Percentiles rank a stretch among this genome's conserved stretches.
Conservation (phyloP, 2,329 filamentous ascomycete genomes). For the Fusarium begoniae region DNA sequence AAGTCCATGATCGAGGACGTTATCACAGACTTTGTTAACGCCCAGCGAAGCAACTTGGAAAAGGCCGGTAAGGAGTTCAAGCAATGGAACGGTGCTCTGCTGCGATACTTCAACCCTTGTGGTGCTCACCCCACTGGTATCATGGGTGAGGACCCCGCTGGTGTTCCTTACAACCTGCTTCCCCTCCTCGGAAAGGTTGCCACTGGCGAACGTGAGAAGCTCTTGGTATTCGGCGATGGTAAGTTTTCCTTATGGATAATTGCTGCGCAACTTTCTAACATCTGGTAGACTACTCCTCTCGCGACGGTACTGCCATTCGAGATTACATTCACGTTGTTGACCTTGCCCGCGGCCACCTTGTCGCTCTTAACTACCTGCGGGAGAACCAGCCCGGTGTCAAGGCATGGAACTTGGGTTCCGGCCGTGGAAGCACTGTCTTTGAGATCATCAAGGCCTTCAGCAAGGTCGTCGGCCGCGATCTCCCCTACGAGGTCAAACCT, state of each 20-base stretch:
- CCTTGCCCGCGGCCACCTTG: slow-evolving; percentile 84
- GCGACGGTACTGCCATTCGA: slow-evolving; percentile 91
- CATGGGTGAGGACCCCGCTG: slow-evolving; percentile 98
- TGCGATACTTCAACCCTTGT: slow-evolving; percentile 98
- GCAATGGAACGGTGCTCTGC: slow-evolving; percentile 90
- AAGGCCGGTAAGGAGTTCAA: slow-evolving; percentile 81
- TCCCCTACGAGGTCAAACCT: slow-evolving; percentile 86
- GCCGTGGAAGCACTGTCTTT: slow-evolving; percentile 93
- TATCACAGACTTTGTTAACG: slow-evolving; percentile 89
- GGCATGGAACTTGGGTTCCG: slow-evolving; percentile 96
- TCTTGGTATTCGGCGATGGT: slow-evolving; percentile 95
- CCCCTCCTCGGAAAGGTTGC: slow-evolving; percentile 95
- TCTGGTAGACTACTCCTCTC: slow-evolving; percentile 81
- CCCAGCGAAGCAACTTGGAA: slow-evolving; percentile 82
- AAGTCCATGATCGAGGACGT: slow-evolving; percentile 92
- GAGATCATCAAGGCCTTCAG: slow-evolving; percentile 98
- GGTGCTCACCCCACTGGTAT: slow-evolving; percentile 94
- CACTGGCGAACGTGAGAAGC: slow-evolving; percentile 91
- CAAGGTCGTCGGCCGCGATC: slow-evolving; percentile 82
- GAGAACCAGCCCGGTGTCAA: slow-evolving; percentile 86
- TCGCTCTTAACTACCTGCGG: slow-evolving; percentile 90
- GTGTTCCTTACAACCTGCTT: slow-evolving; percentile 94
- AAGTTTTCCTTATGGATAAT: slow-evolving; percentile 46
- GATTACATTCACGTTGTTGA: slow-evolving; percentile 99
- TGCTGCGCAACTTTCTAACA: slow-evolving; percentile 27